A percentile compares a stretch with the other conserved stretches of the same genome.
These are phyloP conservation scores for Coprinopsis marcescibilis DNA, from an alignment of 768 basidiomycete genomes.

Conservation along the genomic window DNA sequence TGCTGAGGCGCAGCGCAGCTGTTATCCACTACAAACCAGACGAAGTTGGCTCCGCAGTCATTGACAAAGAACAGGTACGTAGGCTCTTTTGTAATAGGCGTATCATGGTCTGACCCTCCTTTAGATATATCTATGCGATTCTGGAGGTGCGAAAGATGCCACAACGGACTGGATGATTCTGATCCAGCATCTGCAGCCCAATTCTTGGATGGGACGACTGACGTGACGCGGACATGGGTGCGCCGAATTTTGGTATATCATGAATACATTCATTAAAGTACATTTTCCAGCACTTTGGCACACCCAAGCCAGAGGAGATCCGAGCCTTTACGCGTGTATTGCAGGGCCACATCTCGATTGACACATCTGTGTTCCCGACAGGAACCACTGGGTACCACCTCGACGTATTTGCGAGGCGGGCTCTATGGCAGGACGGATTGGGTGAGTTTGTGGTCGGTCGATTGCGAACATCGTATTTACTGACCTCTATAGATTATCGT, in stretches of 20 bases:
- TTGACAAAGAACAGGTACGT: too few species aligned
- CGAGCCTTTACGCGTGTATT: constrained; percentile 88
- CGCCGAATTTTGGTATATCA: constrained; percentile 20
- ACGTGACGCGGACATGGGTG: constrained; percentile 87
- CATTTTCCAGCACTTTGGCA: constrained; percentile 72
- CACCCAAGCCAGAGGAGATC: constrained; percentile 75
- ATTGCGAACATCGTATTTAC: too few species aligned
- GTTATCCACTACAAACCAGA: too few species aligned
- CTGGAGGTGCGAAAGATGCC: constrained; percentile 51
- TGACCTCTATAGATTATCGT: constrained; percentile 58
- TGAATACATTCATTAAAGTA: background rate
- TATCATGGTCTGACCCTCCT: background rate
- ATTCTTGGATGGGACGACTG: constrained; percentile 91
- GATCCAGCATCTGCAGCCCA: constrained; percentile 43
- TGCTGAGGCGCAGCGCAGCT: too few species aligned
- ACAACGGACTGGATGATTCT: background rate
- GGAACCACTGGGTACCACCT: constrained; percentile 63
- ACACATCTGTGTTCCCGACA: constrained; percentile 74
- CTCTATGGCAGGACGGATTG: constrained; percentile 84
- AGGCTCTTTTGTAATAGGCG: too few species aligned
- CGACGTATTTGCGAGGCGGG: constrained; percentile 48
- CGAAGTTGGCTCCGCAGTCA: too few species aligned
- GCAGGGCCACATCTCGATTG: constrained; percentile 89
- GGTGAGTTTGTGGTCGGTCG: too few species aligned
- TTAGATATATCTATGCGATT: constrained; percentile 60